A percentile compares a stretch with the other conserved stretches of the same genome.
Conservation (phyloP, 148 eudicot species). For the Fallopia convolvulus region DNA sequence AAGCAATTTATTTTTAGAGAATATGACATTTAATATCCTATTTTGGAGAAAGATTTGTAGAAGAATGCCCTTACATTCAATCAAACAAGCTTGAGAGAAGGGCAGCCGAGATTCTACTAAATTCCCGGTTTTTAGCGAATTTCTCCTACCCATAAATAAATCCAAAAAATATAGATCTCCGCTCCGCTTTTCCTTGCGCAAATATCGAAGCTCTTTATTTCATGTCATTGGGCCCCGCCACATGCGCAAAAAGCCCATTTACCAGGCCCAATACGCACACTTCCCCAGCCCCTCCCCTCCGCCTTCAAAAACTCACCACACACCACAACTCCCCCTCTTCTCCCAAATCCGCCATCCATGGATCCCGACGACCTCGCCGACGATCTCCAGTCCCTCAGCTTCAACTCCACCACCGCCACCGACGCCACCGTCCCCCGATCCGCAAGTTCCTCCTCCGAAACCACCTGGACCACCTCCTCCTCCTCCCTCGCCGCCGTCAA, state of each 20-base stretch:
- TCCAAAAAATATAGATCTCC: not conserved
- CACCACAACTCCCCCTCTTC: not conserved
- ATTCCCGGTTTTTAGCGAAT: not conserved
- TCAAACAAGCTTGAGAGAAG: no score
- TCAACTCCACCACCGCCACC: slow-evolving; percentile 64
- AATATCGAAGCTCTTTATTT: slow-evolving; percentile 2
- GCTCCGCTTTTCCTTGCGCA: not conserved
- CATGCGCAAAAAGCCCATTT: slow-evolving; percentile 12
- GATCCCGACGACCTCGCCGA: slow-evolving; percentile 47
- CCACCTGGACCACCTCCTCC: slow-evolving; percentile 47
- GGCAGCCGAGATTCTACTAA: no score
- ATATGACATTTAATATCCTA: no score
- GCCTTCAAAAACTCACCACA: not conserved
- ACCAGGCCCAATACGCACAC: slow-evolving; percentile 11
- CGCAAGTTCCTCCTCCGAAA: slow-evolving; percentile 58
- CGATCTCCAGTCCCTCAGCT: slow-evolving; percentile 73
- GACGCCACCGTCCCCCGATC: slow-evolving; percentile 45
- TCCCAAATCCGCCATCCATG: not conserved
- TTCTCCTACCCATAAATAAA: not conserved
- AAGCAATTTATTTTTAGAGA: no score
- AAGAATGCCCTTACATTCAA: no score
- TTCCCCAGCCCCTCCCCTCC: not conserved
- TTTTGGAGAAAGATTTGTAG: no score
- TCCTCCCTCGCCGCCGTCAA: slow-evolving; percentile 23
- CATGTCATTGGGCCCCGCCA: slow-evolving; percentile 7